Percentiles rank a stretch among this genome's conserved stretches.
These are phyloP conservation scores for Hypoxylon sp. DNA, from an alignment of 2,329 filamentous ascomycete species.

Conservation along the genomic window DNA sequence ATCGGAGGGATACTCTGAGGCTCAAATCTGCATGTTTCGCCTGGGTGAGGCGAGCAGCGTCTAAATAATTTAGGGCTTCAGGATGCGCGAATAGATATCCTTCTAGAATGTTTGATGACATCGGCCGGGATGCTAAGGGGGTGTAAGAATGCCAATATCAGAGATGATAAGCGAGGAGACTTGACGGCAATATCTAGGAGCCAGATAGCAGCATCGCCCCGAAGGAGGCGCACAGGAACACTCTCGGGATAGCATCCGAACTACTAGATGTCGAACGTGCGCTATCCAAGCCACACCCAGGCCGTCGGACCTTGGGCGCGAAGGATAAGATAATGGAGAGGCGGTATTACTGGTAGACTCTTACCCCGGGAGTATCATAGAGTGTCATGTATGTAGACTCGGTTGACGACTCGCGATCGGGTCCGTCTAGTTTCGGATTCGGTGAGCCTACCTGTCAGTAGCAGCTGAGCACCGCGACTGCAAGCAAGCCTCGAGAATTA, in stretches of 20 bases:
- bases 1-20: slow-evolving; percentile 29
- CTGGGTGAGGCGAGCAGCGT: slow-evolving; percentile 30
- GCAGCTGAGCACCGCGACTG: slow-evolving; percentile 10
- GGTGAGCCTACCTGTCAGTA: slow-evolving; percentile 27
- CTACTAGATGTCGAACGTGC: slow-evolving; percentile 9
- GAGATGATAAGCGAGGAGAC: slow-evolving; percentile 17
- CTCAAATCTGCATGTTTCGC: slow-evolving; percentile 33
- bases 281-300: slow-evolving; percentile 26
- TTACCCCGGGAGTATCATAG: slow-evolving; percentile 16
- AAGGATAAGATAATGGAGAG: slow-evolving; percentile 6
- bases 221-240: slow-evolving; percentile 11
- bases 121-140: slow-evolving; percentile 10
- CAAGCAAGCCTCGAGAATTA: slow-evolving; percentile 14
- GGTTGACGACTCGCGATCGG: slow-evolving; percentile 16
- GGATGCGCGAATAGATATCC: slow-evolving; percentile 21
- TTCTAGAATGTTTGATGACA: slow-evolving; percentile 20
- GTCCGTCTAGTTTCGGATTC: slow-evolving; percentile 28
- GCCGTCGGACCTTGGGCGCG: slow-evolving; percentile 15
- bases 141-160: slow-evolving; percentile 16
- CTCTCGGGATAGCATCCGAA: slow-evolving; percentile 23
- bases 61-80: slow-evolving; percentile 20
- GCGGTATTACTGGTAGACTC: slow-evolving; percentile 10
- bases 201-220: slow-evolving; percentile 22
- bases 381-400: too few species aligned
- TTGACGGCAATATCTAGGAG: slow-evolving; percentile 1